Conservation (phyloP, 257 asterid genomes). For the Solanum tarijense region DNA sequence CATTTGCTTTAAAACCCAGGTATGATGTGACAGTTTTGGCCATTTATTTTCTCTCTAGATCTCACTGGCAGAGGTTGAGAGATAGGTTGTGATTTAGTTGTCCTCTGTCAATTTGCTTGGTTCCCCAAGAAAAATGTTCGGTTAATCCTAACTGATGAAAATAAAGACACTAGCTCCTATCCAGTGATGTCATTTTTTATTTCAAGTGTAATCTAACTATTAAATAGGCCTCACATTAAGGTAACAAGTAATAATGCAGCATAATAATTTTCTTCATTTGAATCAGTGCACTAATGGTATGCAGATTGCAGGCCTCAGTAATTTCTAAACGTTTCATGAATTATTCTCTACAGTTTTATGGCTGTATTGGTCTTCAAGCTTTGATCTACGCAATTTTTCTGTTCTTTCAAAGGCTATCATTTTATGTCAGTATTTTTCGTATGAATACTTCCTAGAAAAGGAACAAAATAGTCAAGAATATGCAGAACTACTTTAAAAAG, state of each 20-base stretch:
- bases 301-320: background rate
- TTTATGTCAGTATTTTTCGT: background rate
- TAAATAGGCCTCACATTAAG: background rate
- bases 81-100: background rate
- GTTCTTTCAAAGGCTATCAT: background rate
- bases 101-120: background rate
- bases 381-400: background rate
- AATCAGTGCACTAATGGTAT: background rate
- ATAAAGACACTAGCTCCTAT: background rate
- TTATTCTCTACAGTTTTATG: background rate
- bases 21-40: slow-evolving; percentile 1
- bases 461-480: background rate
- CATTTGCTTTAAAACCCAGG: slow-evolving; percentile 50
- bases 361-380: background rate
- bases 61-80: background rate
- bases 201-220: background rate
- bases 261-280: background rate
- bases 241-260: background rate
- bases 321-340: background rate
- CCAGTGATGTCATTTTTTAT: background rate
- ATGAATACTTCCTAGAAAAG: background rate
- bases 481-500: background rate
- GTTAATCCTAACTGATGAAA: background rate
- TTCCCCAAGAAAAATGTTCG: background rate
- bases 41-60: background rate